Evolutionary conservation across 2,329 filamentous ascomycete genomes (phyloP).

Genomic region (Penicillium vulpinum): DNA sequence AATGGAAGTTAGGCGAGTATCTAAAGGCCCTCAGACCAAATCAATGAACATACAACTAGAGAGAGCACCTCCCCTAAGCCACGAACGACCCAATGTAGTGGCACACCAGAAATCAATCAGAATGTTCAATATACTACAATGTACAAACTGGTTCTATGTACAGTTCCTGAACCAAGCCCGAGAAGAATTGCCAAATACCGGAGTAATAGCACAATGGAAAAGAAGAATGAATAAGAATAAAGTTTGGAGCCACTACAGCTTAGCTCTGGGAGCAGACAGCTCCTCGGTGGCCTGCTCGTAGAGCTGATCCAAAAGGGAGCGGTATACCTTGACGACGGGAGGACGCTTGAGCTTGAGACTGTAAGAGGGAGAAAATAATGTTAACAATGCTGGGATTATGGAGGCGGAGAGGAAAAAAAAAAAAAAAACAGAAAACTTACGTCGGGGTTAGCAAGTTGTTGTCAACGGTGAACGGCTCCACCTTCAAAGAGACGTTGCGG

Average conservation of each 20-base stretch:
- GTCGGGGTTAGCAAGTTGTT: conserved; percentile 71
- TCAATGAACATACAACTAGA: neutral
- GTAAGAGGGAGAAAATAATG: neutral
- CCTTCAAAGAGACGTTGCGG: conserved; percentile 67
- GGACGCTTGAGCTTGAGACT: conserved; percentile 73
- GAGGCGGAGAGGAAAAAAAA: too few relatives aligned
- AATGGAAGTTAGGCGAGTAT: neutral
- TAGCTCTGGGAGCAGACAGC: conserved; percentile 41
- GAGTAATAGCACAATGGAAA: neutral
- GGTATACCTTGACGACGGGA: conserved; percentile 63
- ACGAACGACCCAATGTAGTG: too few relatives aligned
- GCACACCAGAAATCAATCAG: neutral
- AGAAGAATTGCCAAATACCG: conserved; percentile 5
- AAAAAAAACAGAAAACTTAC: conserved; percentile 51
- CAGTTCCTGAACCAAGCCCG: conserved; percentile 2
- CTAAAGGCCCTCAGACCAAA: neutral
- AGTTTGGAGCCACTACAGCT: conserved; percentile 33
- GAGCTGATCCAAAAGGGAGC: conserved; percentile 58
- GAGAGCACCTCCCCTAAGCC: neutral
- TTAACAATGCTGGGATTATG: conserved; percentile 17
- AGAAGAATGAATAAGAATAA: neutral
- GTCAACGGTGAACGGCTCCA: conserved; percentile 91
- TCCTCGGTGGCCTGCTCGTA: conserved; percentile 57
- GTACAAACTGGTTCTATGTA: conserved; percentile 11
- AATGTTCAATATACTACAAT: conserved; percentile 16